Base-by-base conservation (phyloP, 768 basidiomycete genomes). In the Hygrocybe coccinea region DNA sequence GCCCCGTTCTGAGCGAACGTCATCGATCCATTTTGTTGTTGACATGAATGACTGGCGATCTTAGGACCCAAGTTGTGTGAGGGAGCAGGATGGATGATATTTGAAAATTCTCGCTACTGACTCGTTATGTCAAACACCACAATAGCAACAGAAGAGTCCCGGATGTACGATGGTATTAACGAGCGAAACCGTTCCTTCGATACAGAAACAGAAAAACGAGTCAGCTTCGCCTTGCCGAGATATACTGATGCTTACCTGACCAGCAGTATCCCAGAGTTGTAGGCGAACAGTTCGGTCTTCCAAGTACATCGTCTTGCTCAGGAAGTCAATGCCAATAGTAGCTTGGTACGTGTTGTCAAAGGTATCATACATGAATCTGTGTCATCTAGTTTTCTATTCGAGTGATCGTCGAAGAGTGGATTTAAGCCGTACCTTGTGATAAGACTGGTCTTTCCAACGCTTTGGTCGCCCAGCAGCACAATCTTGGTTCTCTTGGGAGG, bases 311-410 rank as follows among this genome's bases (percentile, higher is more conserved):
- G 97, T 98, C 79, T 99, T 99, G 76, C 93, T 95, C 73, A 99
- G 77, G 71, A 99, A 99, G 76, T 99, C 97, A 72, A 99, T 99
- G 56, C 95, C 93, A 67, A 95, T 95, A 9, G 93, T 95, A 17
- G 93, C 93, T 69, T 93, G 91, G 71, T 99, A 99, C 43, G 95
- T 98, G 72, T 98, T 98, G 79, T 99, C 97, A 71, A 99, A 99
- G 1, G 97, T 98, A 74, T 99, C 97, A 70, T 99, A 99, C 97
- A 98, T 95, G 70, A 91, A 90, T 74, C 91, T 95, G 54, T 41
- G 38, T 41, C 44, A 46, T 5, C n/a, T 2, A 2, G 5, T 4
- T 4, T 29, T 29, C 29, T 29, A 22, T 19, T 12, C 17, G 21
- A 15, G 43, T 10, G 43, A n/a, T 46, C 12, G 21, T 6, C 5